phyloP scores from a whole-genome alignment of 306 rosid species.

The Cyclanthera cordifolia region DNA sequence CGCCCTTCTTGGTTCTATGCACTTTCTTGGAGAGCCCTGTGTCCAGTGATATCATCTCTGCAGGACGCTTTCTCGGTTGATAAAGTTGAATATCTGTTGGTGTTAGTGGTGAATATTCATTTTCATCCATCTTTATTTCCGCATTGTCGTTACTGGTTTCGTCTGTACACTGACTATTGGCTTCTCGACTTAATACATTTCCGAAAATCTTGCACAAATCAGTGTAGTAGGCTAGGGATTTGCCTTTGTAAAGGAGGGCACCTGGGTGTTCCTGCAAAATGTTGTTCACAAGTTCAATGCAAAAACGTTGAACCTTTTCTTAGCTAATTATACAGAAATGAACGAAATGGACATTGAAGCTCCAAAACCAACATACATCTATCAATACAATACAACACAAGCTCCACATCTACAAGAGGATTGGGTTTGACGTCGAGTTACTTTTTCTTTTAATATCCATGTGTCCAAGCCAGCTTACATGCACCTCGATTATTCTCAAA shows the following conservation, averaged over 20 bases:
- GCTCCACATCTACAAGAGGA: too few relatives aligned
- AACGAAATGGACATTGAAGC: too few relatives aligned
- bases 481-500: too few relatives aligned
- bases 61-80: slow-evolving; percentile 25
- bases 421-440: too few relatives aligned
- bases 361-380: too few relatives aligned
- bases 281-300: slow-evolving; percentile 11
- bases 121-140: slow-evolving; percentile 25
- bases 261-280: slow-evolving; percentile 52
- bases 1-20: slow-evolving; percentile 23
- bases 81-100: slow-evolving; percentile 14
- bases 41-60: slow-evolving; percentile 1
- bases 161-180: slow-evolving; percentile 18
- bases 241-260: slow-evolving; percentile 37
- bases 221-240: slow-evolving; percentile 23
- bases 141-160: slow-evolving; percentile 12
- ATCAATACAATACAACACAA: neutral
- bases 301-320: neutral
- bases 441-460: too few relatives aligned
- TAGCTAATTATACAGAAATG: neutral
- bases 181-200: slow-evolving; percentile 22
- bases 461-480: too few relatives aligned
- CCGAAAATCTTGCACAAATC: slow-evolving; percentile 46
- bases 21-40: slow-evolving; percentile 14
- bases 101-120: slow-evolving; percentile 11